Evolutionary conservation across 352 stramenopile species (phyloP).

Genomic region (Thraustochytrium striatum): DNA sequence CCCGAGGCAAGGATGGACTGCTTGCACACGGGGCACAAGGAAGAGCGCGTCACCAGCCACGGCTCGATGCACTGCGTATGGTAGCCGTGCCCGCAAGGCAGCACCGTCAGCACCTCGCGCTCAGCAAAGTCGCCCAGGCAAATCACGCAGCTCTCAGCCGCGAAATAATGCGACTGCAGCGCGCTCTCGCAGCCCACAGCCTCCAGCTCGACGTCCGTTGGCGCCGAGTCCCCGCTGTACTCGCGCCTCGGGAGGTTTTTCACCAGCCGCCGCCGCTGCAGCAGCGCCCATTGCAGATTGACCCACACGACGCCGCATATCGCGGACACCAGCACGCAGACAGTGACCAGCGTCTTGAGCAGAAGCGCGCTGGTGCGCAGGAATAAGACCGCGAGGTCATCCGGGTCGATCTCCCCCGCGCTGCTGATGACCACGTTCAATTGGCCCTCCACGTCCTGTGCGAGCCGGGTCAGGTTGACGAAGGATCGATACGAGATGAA

Average conservation of each 20-base stretch:
- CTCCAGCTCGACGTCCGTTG: conserved; percentile 5
- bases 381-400: neutral
- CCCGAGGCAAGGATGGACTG: conserved; percentile 67
- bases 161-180: too few species aligned
- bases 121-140: conserved; percentile 49
- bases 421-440: conserved; percentile 19
- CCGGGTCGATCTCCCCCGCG: conserved; percentile 12
- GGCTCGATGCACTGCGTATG: conserved; percentile 75
- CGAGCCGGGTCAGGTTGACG: neutral
- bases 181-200: too few species aligned
- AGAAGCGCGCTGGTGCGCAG: conserved; percentile 42
- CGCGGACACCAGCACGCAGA: conserved; percentile 26
- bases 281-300: neutral
- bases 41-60: conserved; percentile 71
- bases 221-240: neutral
- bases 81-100: conserved; percentile 76
- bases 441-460: neutral
- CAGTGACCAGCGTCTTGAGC: conserved; percentile 21
- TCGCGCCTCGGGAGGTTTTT: conserved; percentile 21
- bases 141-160: conserved; percentile 47
- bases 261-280: conserved; percentile 7
- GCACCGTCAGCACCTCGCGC: conserved; percentile 54
- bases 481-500: conserved; percentile 25
- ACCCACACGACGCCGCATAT: conserved; percentile 37
- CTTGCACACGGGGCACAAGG: conserved; percentile 73